A percentile compares a stretch with the other conserved stretches of the same genome.
These are phyloP conservation scores for Neurospora sp. DNA, from an alignment of 2,329 filamentous ascomycete genomes.

Conservation along the genomic window DNA sequence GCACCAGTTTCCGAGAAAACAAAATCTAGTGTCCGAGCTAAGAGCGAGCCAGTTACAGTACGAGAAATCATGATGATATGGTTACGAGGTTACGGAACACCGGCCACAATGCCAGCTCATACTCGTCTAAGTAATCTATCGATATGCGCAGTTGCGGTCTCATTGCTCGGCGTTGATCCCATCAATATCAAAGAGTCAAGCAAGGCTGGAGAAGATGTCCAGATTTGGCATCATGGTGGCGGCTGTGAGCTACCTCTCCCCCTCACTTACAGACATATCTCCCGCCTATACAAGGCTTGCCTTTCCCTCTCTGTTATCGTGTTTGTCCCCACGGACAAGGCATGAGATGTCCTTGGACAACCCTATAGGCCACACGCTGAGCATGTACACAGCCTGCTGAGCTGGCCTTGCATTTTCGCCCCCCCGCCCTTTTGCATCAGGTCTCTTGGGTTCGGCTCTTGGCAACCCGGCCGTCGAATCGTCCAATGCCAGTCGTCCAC, in stretches of 20 bases:
- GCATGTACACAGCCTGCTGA: slow-evolving; percentile 15
- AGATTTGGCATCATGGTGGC: not conserved
- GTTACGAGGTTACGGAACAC: not conserved
- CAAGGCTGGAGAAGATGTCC: not conserved
- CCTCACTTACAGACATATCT: not conserved
- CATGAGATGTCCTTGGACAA: not conserved
- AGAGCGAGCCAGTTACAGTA: not conserved
- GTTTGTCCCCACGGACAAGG: not conserved
- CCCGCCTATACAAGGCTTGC: not conserved
- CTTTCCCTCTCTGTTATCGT: not conserved
- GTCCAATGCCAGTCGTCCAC: slow-evolving; percentile 19
- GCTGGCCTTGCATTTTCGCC: slow-evolving; percentile 19
- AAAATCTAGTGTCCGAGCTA: not conserved
- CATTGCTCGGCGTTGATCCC: not conserved
- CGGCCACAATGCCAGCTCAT: not conserved
- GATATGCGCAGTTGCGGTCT: not conserved
- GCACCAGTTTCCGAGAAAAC: not conserved
- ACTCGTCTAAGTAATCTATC: not conserved
- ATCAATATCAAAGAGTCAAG: not conserved
- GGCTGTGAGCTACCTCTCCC: not conserved
- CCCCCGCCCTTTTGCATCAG: slow-evolving; percentile 8
- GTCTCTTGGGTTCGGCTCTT: slow-evolving; percentile 10
- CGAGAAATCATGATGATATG: not conserved
- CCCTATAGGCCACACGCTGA: not conserved
- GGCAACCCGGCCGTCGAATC: slow-evolving; percentile 7